A percentile compares a stretch with the other conserved stretches of the same genome.
phyloP scores from a whole-genome alignment of 805 yeast genomes.

The Kluyveromyces nonfermentans region DNA sequence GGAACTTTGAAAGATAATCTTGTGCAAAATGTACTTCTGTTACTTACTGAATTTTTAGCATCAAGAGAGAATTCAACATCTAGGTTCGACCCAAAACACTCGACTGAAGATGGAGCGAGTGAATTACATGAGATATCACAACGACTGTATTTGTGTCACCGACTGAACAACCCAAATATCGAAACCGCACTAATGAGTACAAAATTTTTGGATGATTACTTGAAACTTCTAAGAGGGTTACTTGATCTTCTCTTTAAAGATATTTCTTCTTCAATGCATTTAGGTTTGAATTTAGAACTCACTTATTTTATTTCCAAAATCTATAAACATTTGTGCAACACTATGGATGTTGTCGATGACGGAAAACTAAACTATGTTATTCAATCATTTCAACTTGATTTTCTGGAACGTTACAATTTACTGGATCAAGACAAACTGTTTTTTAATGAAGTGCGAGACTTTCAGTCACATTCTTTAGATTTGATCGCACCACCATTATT shows the following conservation, averaged over 20 bases:
- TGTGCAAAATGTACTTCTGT: neutral
- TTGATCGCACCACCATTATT: slow-evolving; percentile 14
- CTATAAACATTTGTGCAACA: neutral
- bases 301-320: slow-evolving; percentile 1
- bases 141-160: neutral
- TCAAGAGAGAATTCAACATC: neutral
- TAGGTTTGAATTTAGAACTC: slow-evolving; percentile 9
- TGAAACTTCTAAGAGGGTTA: slow-evolving; percentile 9
- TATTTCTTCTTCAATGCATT: slow-evolving; percentile 11
- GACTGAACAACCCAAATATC: neutral
- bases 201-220: slow-evolving; percentile 8
- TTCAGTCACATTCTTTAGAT: slow-evolving; percentile 15
- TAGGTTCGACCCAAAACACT: slow-evolving; percentile 5
- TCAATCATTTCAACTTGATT: slow-evolving; percentile 13
- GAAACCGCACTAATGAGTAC: neutral
- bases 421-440: slow-evolving; percentile 11
- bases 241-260: slow-evolving; percentile 10
- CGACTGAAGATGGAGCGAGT: neutral
- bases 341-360: neutral
- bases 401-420: slow-evolving; percentile 9
- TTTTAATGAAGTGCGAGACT: slow-evolving; percentile 18
- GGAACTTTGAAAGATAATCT: neutral
- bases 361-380: slow-evolving; percentile 9
- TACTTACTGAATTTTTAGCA: neutral
- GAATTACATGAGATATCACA: neutral